Evolutionary conservation across 768 basidiomycete species (phyloP).

Genomic region (Phlegmacium glaucopus): DNA sequence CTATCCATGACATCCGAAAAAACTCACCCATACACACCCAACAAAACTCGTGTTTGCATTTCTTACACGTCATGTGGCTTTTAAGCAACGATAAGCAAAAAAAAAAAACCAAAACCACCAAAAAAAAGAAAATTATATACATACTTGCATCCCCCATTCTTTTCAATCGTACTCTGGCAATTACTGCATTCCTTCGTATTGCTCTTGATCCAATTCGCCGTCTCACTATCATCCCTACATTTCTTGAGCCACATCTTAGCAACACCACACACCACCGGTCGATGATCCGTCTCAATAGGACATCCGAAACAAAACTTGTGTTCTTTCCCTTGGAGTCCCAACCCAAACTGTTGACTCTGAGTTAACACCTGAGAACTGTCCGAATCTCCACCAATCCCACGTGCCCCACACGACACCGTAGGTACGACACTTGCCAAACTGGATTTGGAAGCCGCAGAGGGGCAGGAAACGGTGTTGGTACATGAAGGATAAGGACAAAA

Average conservation of each 20-base stretch:
- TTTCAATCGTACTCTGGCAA: slow-evolving; percentile 98
- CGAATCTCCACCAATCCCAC: slow-evolving; percentile 39
- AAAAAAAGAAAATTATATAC: slow-evolving; percentile 32
- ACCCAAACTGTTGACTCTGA: slow-evolving; percentile 28
- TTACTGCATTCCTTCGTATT: slow-evolving; percentile 98
- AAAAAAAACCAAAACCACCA: slow-evolving; percentile 4
- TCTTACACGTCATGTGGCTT: slow-evolving; percentile 99
- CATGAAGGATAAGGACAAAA: slow-evolving; percentile 97
- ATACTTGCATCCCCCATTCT: slow-evolving; percentile 99
- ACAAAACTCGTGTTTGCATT: slow-evolving; percentile 98
- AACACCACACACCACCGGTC: slow-evolving; percentile 85
- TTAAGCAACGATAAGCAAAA: slow-evolving; percentile 2
- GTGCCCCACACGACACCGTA: slow-evolving; percentile 80
- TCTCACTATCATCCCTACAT: slow-evolving; percentile 96
- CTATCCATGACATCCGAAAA: slow-evolving; percentile 28
- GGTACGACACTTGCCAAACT: slow-evolving; percentile 81
- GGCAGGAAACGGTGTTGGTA: slow-evolving; percentile 91
- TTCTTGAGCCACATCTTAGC: slow-evolving; percentile 96
- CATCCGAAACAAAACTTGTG: slow-evolving; percentile 97
- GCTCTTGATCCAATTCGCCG: slow-evolving; percentile 99
- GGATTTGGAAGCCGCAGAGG: slow-evolving; percentile 70
- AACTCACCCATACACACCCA: slow-evolving; percentile 94
- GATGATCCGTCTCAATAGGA: slow-evolving; percentile 81
- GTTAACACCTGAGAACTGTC: slow-evolving; percentile 21
- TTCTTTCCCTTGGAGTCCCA: slow-evolving; percentile 37